phyloP scores from a whole-genome alignment of 2,329 filamentous ascomycete species.

The Chaetomium strumarium region DNA sequence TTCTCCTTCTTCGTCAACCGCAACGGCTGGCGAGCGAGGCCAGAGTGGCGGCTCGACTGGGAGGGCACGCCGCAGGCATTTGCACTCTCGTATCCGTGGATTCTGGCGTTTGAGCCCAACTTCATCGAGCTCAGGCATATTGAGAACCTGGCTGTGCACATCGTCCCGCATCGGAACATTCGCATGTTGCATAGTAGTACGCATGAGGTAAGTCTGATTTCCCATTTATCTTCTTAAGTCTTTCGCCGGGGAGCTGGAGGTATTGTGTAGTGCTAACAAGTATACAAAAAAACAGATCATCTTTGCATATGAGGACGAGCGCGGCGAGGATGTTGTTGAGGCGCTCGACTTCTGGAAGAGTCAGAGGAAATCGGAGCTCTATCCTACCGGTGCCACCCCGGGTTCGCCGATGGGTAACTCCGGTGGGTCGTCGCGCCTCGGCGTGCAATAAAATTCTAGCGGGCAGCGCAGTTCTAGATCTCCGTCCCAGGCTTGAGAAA shows the following conservation, averaged over 20 bases:
- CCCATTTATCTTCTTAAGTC: too few relatives aligned
- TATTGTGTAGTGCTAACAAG: background rate
- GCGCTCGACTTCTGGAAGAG: constrained; percentile 95
- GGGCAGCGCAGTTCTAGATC: background rate
- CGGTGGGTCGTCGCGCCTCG: constrained; percentile 2
- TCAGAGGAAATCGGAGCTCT: constrained; percentile 41
- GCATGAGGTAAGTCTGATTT: constrained; percentile 66
- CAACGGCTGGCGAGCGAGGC: constrained; percentile 92
- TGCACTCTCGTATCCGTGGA: constrained; percentile 93
- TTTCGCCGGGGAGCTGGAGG: background rate
- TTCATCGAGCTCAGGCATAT: constrained; percentile 97
- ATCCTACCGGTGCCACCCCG: constrained; percentile 1
- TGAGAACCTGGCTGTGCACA: constrained; percentile 90
- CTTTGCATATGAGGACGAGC: constrained; percentile 95
- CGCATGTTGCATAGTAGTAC: constrained; percentile 96
- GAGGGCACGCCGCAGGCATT: constrained; percentile 90
- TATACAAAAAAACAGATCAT: constrained; percentile 62
- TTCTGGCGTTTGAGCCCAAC: constrained; percentile 92
- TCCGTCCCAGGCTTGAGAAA: too few relatives aligned
- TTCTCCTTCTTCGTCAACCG: constrained; percentile 99
- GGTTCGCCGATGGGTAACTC: constrained; percentile 10
- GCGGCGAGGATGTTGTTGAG: constrained; percentile 87
- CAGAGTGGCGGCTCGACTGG: constrained; percentile 97
- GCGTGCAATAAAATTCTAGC: background rate
- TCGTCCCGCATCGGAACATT: constrained; percentile 93